Percentiles rank a stretch among this genome's conserved stretches.
Evolutionary conservation across 2,329 filamentous ascomycete species (phyloP).

Genomic region (Trichoderma sp.): DNA sequence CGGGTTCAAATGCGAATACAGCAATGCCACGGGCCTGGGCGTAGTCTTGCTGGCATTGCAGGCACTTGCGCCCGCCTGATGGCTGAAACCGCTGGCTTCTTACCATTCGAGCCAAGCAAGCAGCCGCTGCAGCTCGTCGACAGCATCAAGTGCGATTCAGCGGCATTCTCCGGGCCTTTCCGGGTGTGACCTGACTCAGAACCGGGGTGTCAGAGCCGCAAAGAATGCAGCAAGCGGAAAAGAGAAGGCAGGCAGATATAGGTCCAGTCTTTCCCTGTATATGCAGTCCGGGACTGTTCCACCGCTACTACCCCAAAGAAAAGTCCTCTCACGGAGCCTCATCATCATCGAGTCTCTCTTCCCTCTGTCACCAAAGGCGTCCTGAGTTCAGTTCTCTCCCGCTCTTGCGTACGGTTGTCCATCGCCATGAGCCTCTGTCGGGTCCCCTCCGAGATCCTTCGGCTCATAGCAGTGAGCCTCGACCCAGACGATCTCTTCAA

Average conservation of each 20-base stretch:
- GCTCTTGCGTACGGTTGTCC: neutral
- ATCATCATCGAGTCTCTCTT: neutral
- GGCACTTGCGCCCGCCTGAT: no score
- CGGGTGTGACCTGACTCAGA: no score
- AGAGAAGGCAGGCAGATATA: neutral
- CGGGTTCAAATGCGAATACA: no score
- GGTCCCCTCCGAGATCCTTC: slow-evolving; percentile 67
- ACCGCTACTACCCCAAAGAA: neutral
- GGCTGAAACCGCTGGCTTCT: no score
- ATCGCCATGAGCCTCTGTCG: slow-evolving; percentile 39
- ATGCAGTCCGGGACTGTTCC: neutral
- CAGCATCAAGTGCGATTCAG: no score
- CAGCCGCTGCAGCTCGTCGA: no score
- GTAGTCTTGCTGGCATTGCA: no score
- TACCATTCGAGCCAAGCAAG: no score
- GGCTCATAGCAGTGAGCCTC: slow-evolving; percentile 57
- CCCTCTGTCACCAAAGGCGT: neutral
- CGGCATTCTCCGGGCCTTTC: no score
- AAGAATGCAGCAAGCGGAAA: neutral
- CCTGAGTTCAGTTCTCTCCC: neutral
- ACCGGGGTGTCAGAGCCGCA: neutral
- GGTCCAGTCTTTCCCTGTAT: neutral
- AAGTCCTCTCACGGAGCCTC: neutral
- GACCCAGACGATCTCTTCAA: slow-evolving; percentile 61
- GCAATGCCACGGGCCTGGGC: no score